Base-by-base conservation (phyloP, 495 filamentous ascomycete species). In the Gamarada debralockiae region DNA sequence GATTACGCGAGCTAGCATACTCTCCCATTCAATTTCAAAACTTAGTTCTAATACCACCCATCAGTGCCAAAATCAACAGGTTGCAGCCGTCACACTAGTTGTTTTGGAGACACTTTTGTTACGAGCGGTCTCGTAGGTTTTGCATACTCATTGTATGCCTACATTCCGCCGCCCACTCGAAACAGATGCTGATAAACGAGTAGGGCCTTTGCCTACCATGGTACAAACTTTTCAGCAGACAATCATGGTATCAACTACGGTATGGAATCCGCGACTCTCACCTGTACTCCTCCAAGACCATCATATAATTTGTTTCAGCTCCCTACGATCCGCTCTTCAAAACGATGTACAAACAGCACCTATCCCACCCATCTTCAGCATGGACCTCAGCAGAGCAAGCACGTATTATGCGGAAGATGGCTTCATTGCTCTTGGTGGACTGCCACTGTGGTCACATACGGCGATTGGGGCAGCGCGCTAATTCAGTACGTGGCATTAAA, bases 291-390 rank as follows among this genome's bases (percentile, higher is more conserved):
- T n/a, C n/a, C n/a, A n/a, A n/a, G n/a, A n/a, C n/a, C n/a, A n/a
- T n/a, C n/a, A n/a, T n/a, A n/a, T n/a, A n/a, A n/a, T n/a, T n/a
- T n/a, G n/a, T n/a, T n/a, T n/a, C n/a, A 39, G 36, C n/a, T 23
- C 41, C 41, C 6, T 45, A 45, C 18, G n/a, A 24, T 45, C 41
- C 41, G 21, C 15, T 45, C 20, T 45, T 45, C 18, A 45, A 5
- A 10, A 21, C 3, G 4, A 45, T 45, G 41, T 45, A 45, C n/a
- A 45, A 45, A 17, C 15, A 24, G 13, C 6, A 17, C 13, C 17
- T 14, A 23, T 45, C 18, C 9, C 41, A 6, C 41, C 41, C 4
- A 15, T 45, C 3, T 45, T 45, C 18, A 45, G 41, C 41, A 45
- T 45, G 5, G 18, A 4, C 4, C 41, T 45, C 42, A 45, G 17